Conservation (phyloP, 1,139 yeast genomes). For the Scheffersomyces parashehatae region DNA sequence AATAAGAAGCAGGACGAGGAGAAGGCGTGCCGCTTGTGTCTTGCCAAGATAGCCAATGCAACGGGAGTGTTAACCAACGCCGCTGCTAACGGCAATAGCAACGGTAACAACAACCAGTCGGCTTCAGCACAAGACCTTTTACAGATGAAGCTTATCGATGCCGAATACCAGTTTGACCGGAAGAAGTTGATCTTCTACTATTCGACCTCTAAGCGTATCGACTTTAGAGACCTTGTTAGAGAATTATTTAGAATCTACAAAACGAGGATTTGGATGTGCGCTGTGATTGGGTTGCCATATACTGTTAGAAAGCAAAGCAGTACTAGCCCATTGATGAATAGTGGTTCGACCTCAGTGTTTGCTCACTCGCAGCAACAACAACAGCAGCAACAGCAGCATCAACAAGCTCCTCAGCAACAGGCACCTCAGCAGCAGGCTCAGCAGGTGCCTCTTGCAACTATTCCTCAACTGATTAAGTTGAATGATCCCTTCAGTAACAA, state of each 20-base stretch:
- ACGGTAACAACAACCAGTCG: slow-evolving; percentile 5
- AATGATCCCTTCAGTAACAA: slow-evolving; percentile 5
- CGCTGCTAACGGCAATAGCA: slow-evolving; percentile 7
- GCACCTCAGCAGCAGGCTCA: slow-evolving; percentile 4
- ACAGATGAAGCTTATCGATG: slow-evolving; percentile 25
- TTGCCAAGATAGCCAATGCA: slow-evolving; percentile 55
- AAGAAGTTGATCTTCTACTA: slow-evolving; percentile 28
- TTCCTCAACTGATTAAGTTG: not conserved
- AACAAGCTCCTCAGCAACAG: slow-evolving; percentile 4
- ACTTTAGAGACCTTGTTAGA: slow-evolving; percentile 27
- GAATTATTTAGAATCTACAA: slow-evolving; percentile 27
- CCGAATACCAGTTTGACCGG: slow-evolving; percentile 29
- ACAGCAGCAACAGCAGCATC: slow-evolving; percentile 1
- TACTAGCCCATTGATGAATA: slow-evolving; percentile 5
- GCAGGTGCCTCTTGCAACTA: no score
- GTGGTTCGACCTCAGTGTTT: not conserved
- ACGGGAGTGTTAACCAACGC: slow-evolving; percentile 12
- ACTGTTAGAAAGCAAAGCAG: slow-evolving; percentile 4
- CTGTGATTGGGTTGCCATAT: slow-evolving; percentile 24
- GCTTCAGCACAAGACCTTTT: slow-evolving; percentile 14
- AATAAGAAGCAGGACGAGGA: slow-evolving; percentile 70
- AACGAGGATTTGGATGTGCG: slow-evolving; percentile 31
- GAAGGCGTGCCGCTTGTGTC: slow-evolving; percentile 63
- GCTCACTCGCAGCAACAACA: slow-evolving; percentile 3
- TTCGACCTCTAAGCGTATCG: slow-evolving; percentile 23